phyloP scores from a whole-genome alignment of 2,329 filamentous ascomycete genomes.

The Venturia carpophila region DNA sequence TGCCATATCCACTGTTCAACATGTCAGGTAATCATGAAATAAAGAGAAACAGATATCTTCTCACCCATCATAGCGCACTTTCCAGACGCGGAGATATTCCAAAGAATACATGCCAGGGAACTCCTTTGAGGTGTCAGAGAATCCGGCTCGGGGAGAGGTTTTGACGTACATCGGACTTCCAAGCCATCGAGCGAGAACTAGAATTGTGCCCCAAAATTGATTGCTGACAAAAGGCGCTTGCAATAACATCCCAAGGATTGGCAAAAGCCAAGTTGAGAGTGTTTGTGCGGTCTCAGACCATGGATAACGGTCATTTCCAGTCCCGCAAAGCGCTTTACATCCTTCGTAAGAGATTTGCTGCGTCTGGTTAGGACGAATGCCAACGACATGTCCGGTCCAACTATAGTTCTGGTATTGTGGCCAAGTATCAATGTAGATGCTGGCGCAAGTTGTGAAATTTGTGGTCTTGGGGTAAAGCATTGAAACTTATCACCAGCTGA shows the following conservation, averaged over 20 bases:
- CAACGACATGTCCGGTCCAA: slow-evolving; percentile 23
- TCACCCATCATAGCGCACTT: slow-evolving; percentile 25
- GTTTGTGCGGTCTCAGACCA: slow-evolving; percentile 23
- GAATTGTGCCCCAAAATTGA: slow-evolving; percentile 21
- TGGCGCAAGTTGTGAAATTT: neutral
- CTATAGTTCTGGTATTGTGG: slow-evolving; percentile 10
- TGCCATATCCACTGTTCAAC: slow-evolving; percentile 18
- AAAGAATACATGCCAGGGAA: slow-evolving; percentile 27
- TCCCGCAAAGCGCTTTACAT: slow-evolving; percentile 20
- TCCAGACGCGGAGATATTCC: slow-evolving; percentile 29
- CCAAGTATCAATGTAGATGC: neutral
- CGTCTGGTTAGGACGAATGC: slow-evolving; percentile 5
- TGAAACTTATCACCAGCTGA: neutral
- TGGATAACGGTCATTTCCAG: slow-evolving; percentile 21
- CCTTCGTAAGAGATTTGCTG: slow-evolving; percentile 17
- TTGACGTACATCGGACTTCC: slow-evolving; percentile 26
- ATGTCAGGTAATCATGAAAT: neutral
- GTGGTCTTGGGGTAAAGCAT: neutral
- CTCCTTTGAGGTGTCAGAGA: neutral
- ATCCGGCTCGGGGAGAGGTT: slow-evolving; percentile 15
- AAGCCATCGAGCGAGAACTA: slow-evolving; percentile 24
- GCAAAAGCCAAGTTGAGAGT: slow-evolving; percentile 26
- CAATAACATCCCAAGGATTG: slow-evolving; percentile 23
- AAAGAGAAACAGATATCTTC: neutral
- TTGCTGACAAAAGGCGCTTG: slow-evolving; percentile 26